These are phyloP conservation scores for Ogataea paradorogensis DNA, from an alignment of 805 yeast genomes.

Conservation along the genomic window DNA sequence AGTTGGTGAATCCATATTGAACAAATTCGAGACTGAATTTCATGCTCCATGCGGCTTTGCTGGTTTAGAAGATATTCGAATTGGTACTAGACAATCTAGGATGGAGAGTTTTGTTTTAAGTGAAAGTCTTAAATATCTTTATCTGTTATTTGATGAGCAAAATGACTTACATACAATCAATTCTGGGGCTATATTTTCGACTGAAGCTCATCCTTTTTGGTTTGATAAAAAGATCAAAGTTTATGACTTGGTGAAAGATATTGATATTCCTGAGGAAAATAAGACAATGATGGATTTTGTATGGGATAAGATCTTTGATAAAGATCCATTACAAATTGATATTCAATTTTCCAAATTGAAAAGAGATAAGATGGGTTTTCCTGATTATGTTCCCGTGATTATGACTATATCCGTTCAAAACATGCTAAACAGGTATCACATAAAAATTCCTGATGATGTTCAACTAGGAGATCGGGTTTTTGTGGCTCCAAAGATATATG, in stretches of 20 bases:
- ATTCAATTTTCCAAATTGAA: constrained; percentile 12
- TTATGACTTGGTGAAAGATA: constrained; percentile 23
- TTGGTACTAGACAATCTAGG: constrained; percentile 64
- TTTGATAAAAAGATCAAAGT: constrained; percentile 36
- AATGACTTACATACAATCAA: constrained; percentile 45
- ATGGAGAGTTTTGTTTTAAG: constrained; percentile 92
- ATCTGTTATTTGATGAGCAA: constrained; percentile 59
- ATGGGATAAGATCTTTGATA: constrained; percentile 2
- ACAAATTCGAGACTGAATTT: constrained; percentile 51
- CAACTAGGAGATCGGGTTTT: constrained; percentile 3
- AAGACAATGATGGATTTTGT: constrained; percentile 1
- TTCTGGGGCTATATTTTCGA: constrained; percentile 55
- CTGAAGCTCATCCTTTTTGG: constrained; percentile 95
- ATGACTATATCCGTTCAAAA: constrained; percentile 1
- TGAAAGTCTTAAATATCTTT: constrained; percentile 63
- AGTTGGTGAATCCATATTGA: constrained; percentile 65
- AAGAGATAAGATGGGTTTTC: constrained; percentile 4
- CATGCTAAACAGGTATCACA: constrained; percentile 4
- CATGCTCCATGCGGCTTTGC: constrained; percentile 74
- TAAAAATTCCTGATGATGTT: not conserved
- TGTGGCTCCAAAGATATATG: constrained; percentile 10
- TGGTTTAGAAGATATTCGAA: constrained; percentile 66
- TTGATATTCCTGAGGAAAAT: constrained; percentile 18
- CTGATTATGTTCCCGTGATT: constrained; percentile 6
- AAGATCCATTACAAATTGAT: constrained; percentile 10